Evolutionary conservation across 352 stramenopile species (phyloP), one percentile per base, ranked within the genome.

Genomic region (Hyphochytrium catenoides): DNA sequence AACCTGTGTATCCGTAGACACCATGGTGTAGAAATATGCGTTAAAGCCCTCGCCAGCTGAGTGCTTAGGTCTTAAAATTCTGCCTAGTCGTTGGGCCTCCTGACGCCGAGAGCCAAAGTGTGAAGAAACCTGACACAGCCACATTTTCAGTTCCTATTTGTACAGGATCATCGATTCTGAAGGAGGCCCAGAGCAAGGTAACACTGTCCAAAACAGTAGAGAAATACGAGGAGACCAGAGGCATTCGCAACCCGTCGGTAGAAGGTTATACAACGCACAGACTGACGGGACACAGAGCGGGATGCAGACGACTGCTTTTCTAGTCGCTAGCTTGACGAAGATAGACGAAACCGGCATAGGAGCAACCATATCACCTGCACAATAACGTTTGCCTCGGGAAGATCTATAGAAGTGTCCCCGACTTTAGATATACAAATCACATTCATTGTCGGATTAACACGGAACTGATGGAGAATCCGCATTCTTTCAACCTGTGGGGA

Each of bases 21-120:
- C 92, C 17, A 98, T 64, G 21, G 93, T 98, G 64, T 99, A 99
- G 52, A 99, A 99, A 62, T 97, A 98, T 3, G 91, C 91, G 51
- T 99, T 98, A 56, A 95, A 98, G 24, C 88, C 89, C 34, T 91
- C 83, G 1, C 81, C 94, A 29, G 82, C 66, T 24, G 83, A 85
- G 17, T 73, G 66, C 56, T 98, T 99, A 9, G 92, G 89, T 15
- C 93, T 77, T 35, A 99, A 56, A 62, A 99, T 99, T 31, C 93
- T 76, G n/a, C 93, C 93, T 8, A 99, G 62, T 18, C 92, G 76
- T 54, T 99, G 93, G 4, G 93, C 93, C 52, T 99, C 92, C 70
- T 99, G 91, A 32, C 91, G 75, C n/a, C 93, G 69, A 36, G 86
- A 96, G 20, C 90, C 90, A 60, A 97, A 98, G 47, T 98, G 90